phyloP scores from a whole-genome alignment of 495 filamentous ascomycete species.

The Penicillium arizonense region DNA sequence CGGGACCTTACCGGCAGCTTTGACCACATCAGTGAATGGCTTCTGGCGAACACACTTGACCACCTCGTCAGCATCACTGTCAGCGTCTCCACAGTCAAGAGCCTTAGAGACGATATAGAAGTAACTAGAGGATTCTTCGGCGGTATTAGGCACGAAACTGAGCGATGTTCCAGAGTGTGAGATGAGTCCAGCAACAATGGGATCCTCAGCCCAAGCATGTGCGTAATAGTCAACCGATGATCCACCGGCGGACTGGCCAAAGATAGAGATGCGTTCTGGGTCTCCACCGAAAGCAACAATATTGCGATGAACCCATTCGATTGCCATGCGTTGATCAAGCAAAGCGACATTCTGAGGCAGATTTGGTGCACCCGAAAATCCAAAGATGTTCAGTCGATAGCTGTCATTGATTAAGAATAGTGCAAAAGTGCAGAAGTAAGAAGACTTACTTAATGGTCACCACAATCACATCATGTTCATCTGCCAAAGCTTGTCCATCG shows the following conservation, averaged over 20 bases:
- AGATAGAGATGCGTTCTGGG: slow-evolving; percentile 52
- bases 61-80: slow-evolving; percentile 8
- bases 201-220: slow-evolving; percentile 43
- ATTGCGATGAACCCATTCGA: slow-evolving; percentile 61
- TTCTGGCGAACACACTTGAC: slow-evolving; percentile 48
- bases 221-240: slow-evolving; percentile 51
- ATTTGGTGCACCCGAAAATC: slow-evolving; percentile 48
- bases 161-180: slow-evolving; percentile 53
- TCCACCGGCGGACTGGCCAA: slow-evolving; percentile 51
- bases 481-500: slow-evolving; percentile 37
- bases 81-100: slow-evolving; percentile 35
- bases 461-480: slow-evolving; percentile 40
- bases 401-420: background rate
- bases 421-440: background rate
- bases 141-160: slow-evolving; percentile 38
- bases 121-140: slow-evolving; percentile 15
- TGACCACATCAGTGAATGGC: slow-evolving; percentile 28
- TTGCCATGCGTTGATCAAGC: slow-evolving; percentile 43
- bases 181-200: slow-evolving; percentile 46
- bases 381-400: slow-evolving; percentile 51
- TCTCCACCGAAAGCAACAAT: slow-evolving; percentile 54
- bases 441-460: slow-evolving; percentile 35
- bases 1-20: slow-evolving; percentile 22
- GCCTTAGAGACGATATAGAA: slow-evolving; percentile 40
- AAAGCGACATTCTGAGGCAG: slow-evolving; percentile 38